Percentiles rank a stretch among this genome's conserved stretches.
phyloP scores from a whole-genome alignment of 768 basidiomycete species.

The Cystobasidium ongulense region DNA sequence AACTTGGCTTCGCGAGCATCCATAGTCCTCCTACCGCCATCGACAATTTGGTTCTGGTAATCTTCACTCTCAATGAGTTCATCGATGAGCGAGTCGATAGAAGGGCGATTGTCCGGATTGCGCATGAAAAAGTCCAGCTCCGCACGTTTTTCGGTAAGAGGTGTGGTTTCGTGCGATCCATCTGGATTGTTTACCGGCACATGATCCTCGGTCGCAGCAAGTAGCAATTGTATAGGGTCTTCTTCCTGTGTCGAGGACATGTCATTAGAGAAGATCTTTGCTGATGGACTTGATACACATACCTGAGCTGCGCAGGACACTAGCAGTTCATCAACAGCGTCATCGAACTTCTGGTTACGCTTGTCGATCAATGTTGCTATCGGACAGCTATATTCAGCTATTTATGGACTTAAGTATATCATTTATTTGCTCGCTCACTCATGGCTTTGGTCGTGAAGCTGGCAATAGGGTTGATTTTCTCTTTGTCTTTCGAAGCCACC shows the following conservation, averaged over 20 bases:
- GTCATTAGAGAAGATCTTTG: not conserved
- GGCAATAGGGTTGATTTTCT: conserved; percentile 28
- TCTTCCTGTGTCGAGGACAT: conserved; percentile 45
- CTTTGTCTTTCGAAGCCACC: conserved; percentile 31
- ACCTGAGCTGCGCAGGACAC: conserved; percentile 39
- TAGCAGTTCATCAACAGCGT: conserved; percentile 62
- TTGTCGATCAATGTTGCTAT: conserved; percentile 59
- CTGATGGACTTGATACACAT: conserved; percentile 31
- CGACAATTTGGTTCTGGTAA: conserved; percentile 64
- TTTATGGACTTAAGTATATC: conserved; percentile 47
- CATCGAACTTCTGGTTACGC: conserved; percentile 58
- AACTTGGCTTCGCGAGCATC: conserved; percentile 52
- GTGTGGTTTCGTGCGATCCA: conserved; percentile 20
- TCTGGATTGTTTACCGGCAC: conserved; percentile 59
- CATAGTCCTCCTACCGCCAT: conserved; percentile 51
- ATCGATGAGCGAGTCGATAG: conserved; percentile 55
- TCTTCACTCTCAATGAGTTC: conserved; percentile 57
- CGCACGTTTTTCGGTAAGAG: conserved; percentile 30
- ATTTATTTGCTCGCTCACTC: conserved; percentile 51
- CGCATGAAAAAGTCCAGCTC: conserved; percentile 39
- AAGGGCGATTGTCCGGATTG: conserved; percentile 50
- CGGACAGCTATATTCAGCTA: not conserved
- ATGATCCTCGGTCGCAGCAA: conserved; percentile 61
- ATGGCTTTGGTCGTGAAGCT: conserved; percentile 47
- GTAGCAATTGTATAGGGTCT: conserved; percentile 59